phyloP scores from a whole-genome alignment of 371 early-diverging fungal species.

The Chytridium lagenaria region DNA sequence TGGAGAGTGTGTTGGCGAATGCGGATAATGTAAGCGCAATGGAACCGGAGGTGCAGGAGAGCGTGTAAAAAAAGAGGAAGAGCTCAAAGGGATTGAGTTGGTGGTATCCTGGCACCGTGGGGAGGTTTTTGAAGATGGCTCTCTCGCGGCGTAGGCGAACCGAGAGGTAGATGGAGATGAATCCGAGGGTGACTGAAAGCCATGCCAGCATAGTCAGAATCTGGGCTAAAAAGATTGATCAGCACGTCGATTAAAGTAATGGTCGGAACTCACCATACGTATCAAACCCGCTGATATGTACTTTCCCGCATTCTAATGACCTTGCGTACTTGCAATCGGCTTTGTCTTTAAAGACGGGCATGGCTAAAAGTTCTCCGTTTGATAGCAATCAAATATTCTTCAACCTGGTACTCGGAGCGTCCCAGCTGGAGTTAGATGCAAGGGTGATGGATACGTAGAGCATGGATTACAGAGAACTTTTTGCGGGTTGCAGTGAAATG shows the following conservation, averaged over 20 bases:
- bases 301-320: not conserved
- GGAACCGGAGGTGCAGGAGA: not conserved
- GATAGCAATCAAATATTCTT: too few species aligned
- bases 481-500: too few species aligned
- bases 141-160: not conserved
- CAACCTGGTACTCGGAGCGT: too few species aligned
- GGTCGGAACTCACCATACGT: not conserved
- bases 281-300: not conserved
- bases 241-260: not conserved
- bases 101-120: not conserved
- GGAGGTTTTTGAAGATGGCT: not conserved
- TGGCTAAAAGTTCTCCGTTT: not conserved
- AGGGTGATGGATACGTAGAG: too few species aligned
- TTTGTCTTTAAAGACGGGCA: not conserved
- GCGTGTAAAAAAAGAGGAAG: slow-evolving; percentile 8
- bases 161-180: not conserved
- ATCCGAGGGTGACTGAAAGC: not conserved
- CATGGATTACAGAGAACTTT: too few species aligned
- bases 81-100: slow-evolving; percentile 2
- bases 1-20: not conserved
- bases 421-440: too few species aligned
- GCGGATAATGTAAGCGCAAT: not conserved
- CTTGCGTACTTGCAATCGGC: not conserved
- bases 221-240: not conserved
- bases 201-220: not conserved